Base-by-base conservation (phyloP, 345 rosid genomes). In the Linum trigynum region DNA sequence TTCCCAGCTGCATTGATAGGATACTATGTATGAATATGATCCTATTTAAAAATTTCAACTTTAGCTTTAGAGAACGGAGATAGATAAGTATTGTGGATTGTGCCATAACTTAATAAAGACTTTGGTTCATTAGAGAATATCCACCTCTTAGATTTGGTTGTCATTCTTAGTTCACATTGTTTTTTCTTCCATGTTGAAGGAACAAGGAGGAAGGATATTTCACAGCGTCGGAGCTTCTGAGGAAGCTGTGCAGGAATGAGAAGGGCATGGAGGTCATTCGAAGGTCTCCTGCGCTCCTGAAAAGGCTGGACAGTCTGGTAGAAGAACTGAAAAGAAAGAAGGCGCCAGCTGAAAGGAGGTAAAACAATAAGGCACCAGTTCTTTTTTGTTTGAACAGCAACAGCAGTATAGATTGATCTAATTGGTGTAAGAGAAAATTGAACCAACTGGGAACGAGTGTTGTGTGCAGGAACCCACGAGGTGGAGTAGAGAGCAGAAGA, bases 151-250 rank as follows among this genome's bases (percentile, higher is more conserved):
- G 32, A 23, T 23, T 23, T 1, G 32, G 32, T 23, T 23, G 32
- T 23, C 32, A 23, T 23, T 23, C 32, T 15, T 66, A 23, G 11
- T 36, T 4, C 66, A 48, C 56, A 32, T 32, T 42, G 5, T 39
- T n/a, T 32, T 68, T 75, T 66, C 53, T 80, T 23, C 32, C 32
- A 23, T 23, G 32, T 23, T 23, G 32, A 23, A 92, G 99, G 88
- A 94, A 85, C 85, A 90, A 88, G 77, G 99, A 92, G 62, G 91
- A 90, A 63, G 89, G 87, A 14, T 88, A 78, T 67, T 94, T 88
- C 72, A 81, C 86, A 58, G 95, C 92, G 57, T 74, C 85, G 39
- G 85, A 83, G 63, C 76, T 90, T 67, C 43, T 90, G 77, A 86
- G 77, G 77, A 88, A 78, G 82, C 86, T 92, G 9, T 82, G 90